Percentiles rank a stretch among this genome's conserved stretches.
Evolutionary conservation across 2,329 filamentous ascomycete species (phyloP).

Genomic region (Claviceps cyperi): DNA sequence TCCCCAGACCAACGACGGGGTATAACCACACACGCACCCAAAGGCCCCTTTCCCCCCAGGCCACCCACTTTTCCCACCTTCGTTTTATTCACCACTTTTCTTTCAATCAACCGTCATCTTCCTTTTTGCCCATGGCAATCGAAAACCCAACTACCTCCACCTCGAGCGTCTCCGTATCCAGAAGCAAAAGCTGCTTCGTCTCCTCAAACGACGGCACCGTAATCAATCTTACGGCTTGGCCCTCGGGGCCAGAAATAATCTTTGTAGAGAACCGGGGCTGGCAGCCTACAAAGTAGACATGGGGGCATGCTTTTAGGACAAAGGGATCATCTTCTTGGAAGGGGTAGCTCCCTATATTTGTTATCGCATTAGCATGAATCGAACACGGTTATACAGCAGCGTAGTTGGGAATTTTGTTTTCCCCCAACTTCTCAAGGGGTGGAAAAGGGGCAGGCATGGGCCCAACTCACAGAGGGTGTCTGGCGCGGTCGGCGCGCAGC

Average conservation of each 20-base stretch:
- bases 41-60: not conserved
- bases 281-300: conserved; percentile 81
- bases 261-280: conserved; percentile 66
- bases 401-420: not conserved
- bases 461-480: conserved; percentile 74
- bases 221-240: conserved; percentile 63
- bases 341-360: conserved; percentile 66
- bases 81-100: not conserved
- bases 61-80: not conserved
- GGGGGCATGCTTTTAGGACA: conserved; percentile 70
- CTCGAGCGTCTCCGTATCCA: conserved; percentile 77
- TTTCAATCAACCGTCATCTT: not conserved
- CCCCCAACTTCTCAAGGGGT: no score
- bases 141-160: conserved; percentile 53
- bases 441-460: no score
- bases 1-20: not conserved
- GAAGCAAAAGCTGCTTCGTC: conserved; percentile 64
- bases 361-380: not conserved
- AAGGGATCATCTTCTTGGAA: conserved; percentile 92
- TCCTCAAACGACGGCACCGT: conserved; percentile 69
- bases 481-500: conserved; percentile 81
- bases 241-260: conserved; percentile 49
- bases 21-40: no score
- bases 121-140: not conserved
- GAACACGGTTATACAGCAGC: no score